Conservation (phyloP, 2,329 filamentous ascomycete species). For the Blumeriella jaapii region DNA sequence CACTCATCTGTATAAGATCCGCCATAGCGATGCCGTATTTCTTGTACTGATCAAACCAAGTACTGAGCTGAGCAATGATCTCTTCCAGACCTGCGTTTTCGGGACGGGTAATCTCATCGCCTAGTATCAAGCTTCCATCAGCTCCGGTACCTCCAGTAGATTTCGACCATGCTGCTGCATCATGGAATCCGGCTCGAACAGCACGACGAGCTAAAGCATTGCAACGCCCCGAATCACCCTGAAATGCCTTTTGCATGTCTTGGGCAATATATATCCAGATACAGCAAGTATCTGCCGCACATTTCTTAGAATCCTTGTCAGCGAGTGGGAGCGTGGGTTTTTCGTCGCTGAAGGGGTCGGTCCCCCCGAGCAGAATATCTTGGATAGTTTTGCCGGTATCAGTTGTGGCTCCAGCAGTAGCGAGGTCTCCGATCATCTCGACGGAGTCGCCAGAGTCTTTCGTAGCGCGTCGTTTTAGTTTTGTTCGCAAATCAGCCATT, state of each 20-base stretch:
- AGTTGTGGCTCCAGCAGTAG: slow-evolving; percentile 5
- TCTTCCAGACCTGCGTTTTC: slow-evolving; percentile 38
- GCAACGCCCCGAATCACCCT: slow-evolving; percentile 22
- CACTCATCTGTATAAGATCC: slow-evolving; percentile 41
- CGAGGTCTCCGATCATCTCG: slow-evolving; percentile 66
- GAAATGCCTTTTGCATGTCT: slow-evolving; percentile 11
- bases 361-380: slow-evolving; percentile 9
- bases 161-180: slow-evolving; percentile 35
- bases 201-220: slow-evolving; percentile 34
- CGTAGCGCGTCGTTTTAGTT: slow-evolving; percentile 31
- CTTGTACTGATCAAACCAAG: slow-evolving; percentile 28
- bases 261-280: slow-evolving; percentile 13
- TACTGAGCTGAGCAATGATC: slow-evolving; percentile 31
- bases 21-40: slow-evolving; percentile 36
- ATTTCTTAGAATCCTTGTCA: slow-evolving; percentile 2
- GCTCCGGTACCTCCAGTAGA: slow-evolving; percentile 31
- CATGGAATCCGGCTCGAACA: slow-evolving; percentile 38
- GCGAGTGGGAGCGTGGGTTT: slow-evolving; percentile 1
- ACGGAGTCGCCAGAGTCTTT: slow-evolving; percentile 39
- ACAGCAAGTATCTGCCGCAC: slow-evolving; percentile 11
- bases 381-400: slow-evolving; percentile 6
- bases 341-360: slow-evolving; percentile 5
- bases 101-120: slow-evolving; percentile 28
- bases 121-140: slow-evolving; percentile 34
- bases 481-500: slow-evolving; percentile 1